Conservation (phyloP, 164 flowering plant species). For the Magnolia sinica region DNA sequence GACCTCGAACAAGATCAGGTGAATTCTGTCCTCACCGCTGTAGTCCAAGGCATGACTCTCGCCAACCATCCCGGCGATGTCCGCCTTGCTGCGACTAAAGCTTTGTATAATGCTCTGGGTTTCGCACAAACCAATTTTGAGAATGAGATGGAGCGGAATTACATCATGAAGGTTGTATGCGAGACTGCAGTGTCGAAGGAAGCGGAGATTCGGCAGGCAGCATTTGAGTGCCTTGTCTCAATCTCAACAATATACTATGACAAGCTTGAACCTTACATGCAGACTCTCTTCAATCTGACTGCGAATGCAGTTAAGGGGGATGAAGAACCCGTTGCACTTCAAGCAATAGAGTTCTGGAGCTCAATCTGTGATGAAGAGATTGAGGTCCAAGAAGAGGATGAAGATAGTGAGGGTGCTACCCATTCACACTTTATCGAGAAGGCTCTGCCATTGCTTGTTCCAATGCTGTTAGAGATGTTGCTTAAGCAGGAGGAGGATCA, state of each 20-base stretch:
- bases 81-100: conserved; percentile 80
- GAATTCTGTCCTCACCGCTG: conserved; percentile 76
- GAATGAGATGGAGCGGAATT: conserved; percentile 78
- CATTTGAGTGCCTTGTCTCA: conserved; percentile 80
- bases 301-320: conserved; percentile 73
- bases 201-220: conserved; percentile 65
- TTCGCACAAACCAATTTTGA: conserved; percentile 81
- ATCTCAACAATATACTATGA: conserved; percentile 75
- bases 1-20: conserved; percentile 76
- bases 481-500: conserved; percentile 86
- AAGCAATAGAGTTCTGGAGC: conserved; percentile 89
- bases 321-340: conserved; percentile 76
- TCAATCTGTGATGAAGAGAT: conserved; percentile 84
- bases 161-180: conserved; percentile 77
- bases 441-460: conserved; percentile 60
- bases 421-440: conserved; percentile 68
- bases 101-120: conserved; percentile 74
- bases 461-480: conserved; percentile 71
- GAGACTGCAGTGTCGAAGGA: conserved; percentile 65
- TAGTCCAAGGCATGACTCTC: conserved; percentile 82
- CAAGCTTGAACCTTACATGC: conserved; percentile 72
- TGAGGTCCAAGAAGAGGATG: conserved; percentile 58
- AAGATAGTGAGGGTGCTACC: conserved; percentile 27
- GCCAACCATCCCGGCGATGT: conserved; percentile 51
- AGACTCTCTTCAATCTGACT: conserved; percentile 64